Evolutionary conservation across 73 alveolate species (phyloP), one percentile per base, ranked within the genome.

Genomic region (Uronychia setigera): DNA sequence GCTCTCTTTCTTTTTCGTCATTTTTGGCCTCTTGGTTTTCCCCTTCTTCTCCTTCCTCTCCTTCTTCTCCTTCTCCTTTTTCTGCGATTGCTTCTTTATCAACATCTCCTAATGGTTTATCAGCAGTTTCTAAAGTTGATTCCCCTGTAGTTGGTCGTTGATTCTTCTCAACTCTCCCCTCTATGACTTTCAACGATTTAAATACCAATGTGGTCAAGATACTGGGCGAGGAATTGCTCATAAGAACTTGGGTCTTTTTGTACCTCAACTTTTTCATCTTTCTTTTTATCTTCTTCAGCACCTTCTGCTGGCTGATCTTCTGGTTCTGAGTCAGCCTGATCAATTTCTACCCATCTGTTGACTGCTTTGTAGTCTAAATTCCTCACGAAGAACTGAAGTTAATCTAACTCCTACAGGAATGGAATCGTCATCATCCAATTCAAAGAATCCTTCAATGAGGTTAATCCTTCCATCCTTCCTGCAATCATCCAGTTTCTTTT

Each of bases 341-440:
- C 85, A 76, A 58, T 79, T 74, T 75, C 31, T 14, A 74, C 33
- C 59, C n/a, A 30, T 13, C 28, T 60, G 1, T 77, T 28, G 1
- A 57, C 67, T 29, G 31, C 67, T n/a, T 57, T 35, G 13, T 58
- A 31, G 33, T 82, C 89, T 28, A 67, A 28, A 31, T 58, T 85
- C 67, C 96, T 79, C 19, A 91, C 93, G 0, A 34, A 28, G 86
- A 86, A 91, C 35, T 34, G 81, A 27, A 35, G 27, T 5, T 89
- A 92, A 14, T 85, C 78, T 25, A 75, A 89, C 27, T 25, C n/a
- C 25, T 9, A 85, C 91, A 27, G 76, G 33, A 5, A 46, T 19
- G 19, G 67, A 46, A 46, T 46, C 19, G 67, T 46, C 67, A 46
- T 46, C 67, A 46, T 46, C 67, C 67, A 46, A 19, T 11, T 76